Base-by-base conservation (phyloP, 2,329 filamentous ascomycete genomes). In the Aspergillus felis region DNA sequence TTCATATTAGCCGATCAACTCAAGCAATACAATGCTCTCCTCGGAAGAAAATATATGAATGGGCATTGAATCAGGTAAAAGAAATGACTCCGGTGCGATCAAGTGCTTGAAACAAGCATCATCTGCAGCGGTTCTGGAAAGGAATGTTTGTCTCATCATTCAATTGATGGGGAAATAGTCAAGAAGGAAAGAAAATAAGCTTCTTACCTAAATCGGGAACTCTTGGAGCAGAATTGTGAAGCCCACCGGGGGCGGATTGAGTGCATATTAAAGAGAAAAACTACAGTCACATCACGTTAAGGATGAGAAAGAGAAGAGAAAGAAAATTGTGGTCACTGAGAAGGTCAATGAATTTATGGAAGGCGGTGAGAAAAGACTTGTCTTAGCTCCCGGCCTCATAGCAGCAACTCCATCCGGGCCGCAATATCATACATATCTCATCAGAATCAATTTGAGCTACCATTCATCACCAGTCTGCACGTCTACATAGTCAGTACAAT, bases 61-160 rank as follows among this genome's bases (percentile, higher is more conserved):
- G 35, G 53, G 42, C 28, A 27, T 52, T 25, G 53, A 46, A 64
- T 66, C 63, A 69, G 62, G 60, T 41, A 55, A 60, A 58, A 54
- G 50, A 49, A 56, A 60, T 41, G 58, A 52, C 54, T 69, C 64
- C 70, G 53, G 62, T 63, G 72, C 59, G 63, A 67, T 69, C 75
- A 84, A 78, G 74, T 76, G 76, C 75, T 75, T 72, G 74, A 64
- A 57, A 64, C 70, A 71, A 78, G 77, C 77, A 79, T 87, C 83
- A 85, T 83, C 82, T 83, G 84, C 85, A 87, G 85, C 85, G 85
- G 85, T 87, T 87, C 84, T 86, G 77, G 71, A 74, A 71, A 59
- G 64, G 61, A 63, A 61, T 67, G 66, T 66, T 60, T 71, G 70
- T 72, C 71, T 80, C 77, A 79, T 80, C 78, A 77, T 74, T 53